These are phyloP conservation scores for Pinus taeda DNA, from an alignment of 75 land plant genomes.

Conservation along the genomic window DNA sequence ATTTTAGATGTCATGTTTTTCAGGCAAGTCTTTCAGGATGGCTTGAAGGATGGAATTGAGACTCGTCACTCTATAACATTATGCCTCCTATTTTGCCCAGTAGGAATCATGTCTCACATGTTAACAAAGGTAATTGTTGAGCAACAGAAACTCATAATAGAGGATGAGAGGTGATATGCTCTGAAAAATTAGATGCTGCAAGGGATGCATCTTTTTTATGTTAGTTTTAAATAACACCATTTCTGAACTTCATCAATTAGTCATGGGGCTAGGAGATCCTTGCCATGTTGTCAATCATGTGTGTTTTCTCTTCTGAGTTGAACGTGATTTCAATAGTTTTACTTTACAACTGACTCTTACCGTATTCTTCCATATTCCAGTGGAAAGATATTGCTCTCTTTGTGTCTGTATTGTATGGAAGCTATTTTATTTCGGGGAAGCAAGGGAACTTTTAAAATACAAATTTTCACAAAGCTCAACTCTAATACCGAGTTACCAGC, in stretches of 20 bases:
- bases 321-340: neutral
- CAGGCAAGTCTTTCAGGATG: constrained; percentile 93
- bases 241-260: neutral
- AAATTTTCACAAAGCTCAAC: neutral
- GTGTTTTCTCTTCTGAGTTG: neutral
- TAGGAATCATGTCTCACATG: constrained; percentile 77
- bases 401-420: neutral
- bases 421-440: neutral
- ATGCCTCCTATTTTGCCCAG: constrained; percentile 88
- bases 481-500: neutral
- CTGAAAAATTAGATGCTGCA: constrained; percentile 4
- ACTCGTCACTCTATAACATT: constrained; percentile 89
- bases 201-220: neutral
- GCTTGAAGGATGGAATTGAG: constrained; percentile 68
- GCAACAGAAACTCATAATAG: constrained; percentile 14
- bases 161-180: constrained; percentile 7
- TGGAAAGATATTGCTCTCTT: neutral
- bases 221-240: no score
- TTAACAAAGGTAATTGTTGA: constrained; percentile 62
- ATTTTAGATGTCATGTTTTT: neutral
- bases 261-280: neutral
- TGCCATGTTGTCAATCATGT: neutral
- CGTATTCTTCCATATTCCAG: neutral
- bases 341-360: neutral
- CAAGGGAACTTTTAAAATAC: neutral